Base-by-base conservation (phyloP, 2,329 filamentous ascomycete species). In the Cercospora zeina region DNA sequence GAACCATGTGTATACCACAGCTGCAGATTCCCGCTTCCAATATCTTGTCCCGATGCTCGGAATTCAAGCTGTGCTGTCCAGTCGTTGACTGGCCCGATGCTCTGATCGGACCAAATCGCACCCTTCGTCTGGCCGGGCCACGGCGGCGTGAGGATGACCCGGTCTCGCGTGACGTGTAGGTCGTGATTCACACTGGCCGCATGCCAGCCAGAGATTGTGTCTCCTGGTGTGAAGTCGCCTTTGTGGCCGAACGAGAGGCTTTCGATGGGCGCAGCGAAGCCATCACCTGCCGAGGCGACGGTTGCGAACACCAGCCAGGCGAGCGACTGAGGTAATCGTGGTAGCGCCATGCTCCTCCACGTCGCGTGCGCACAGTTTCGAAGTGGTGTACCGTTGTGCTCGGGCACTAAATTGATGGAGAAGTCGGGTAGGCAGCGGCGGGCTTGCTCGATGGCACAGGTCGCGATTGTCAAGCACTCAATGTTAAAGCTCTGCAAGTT, bases 31-130 rank as follows among this genome's bases (percentile, higher is more conserved):
- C 95, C 95, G 62, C 88, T 87, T 55, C 88, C 91, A 69, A 90
- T 83, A 73, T 97, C 95, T 66, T 89, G 88, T 7, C 95, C 95
- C 64, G 86, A 91, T 57, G 88, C 90, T 68, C 95, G 86, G 77
- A 99, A 97, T 73, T 95, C 88, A 69, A 97, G 82, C 72, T 96
- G 90, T 55, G 87, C 86, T 8, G 86, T 84, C 92, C 92, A 99
- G 21, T 69, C 67, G 11, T 62, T 53, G 63, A 87, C 80, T 69
- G 85, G 77, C 54, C 89, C 81, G 34, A 82, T 72, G 56, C 45
- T 30, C 62, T 81, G 80, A 65, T 92, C 86, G 33, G 88, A 82
- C 93, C 95, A 99, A 69, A 95, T 75, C 54, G 90, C 88, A 64
- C 91, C 90, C 74, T 92, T 87, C 72, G 90, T 87, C 77, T 92